Base-by-base conservation (phyloP, 1,139 yeast species). In the Lodderomyces metapsilosis region DNA sequence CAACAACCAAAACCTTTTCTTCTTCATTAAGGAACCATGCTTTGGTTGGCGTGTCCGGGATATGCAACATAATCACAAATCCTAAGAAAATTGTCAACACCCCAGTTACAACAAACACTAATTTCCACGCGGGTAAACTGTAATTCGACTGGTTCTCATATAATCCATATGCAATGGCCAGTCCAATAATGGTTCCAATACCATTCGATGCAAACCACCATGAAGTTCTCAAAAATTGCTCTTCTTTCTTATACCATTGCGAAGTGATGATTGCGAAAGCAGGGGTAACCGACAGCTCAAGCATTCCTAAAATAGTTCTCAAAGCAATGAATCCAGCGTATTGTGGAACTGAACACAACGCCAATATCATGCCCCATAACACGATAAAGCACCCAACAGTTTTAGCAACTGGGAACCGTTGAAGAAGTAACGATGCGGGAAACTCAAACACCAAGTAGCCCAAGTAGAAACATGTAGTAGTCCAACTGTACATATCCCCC, bases 221-320 rank as follows among this genome's bases (percentile, higher is more conserved):
- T 30, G 57, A 53, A 41, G 56, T 52, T 43, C 63, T 52, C 4
- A 58, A 45, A 33, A 56, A 58, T 10, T 51, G 51, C 44, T 61
- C 64, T 11, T 55, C 54, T 22, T 48, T 51, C n/a, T 46, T 56
- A 35, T 54, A 64, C 54, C 58, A 66, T 40, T 61, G 64, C 17
- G 61, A 51, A 2, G 68, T 64, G 27, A 82, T 64, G 20, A 82
- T 69, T 24, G 81, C 75, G 50, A 78, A 75, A 0, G 82, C 82
- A 1, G 85, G 87, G 17, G 82, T 62, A 5, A 63, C 54, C 35
- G 78, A 67, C 38, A 78, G 68, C 54, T 82, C 88, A 36, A 79
- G 66, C 40, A 71, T 56, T 1, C 88, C 89, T 23, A 81, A 52
- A 15, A 65, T 41, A 1, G 62, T 56, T 44, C 71, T 52, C 39